phyloP scores from a whole-genome alignment of 371 early-diverging fungal genomes.

The Smittium mucronatum region DNA sequence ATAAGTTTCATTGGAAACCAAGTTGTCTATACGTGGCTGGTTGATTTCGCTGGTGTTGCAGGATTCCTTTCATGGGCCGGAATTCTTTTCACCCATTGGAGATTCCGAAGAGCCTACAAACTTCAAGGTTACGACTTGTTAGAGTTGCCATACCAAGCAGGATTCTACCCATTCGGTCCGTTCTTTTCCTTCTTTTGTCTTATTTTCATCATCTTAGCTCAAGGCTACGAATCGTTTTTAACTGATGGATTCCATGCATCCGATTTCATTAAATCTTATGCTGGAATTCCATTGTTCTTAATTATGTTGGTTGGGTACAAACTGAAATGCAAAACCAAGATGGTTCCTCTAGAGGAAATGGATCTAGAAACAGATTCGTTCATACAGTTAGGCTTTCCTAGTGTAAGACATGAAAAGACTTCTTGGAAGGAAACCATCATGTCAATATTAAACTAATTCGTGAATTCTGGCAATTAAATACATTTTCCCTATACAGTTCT shows the following conservation, averaged over 20 bases:
- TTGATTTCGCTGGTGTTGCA: conserved; percentile 53
- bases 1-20: conserved; percentile 30
- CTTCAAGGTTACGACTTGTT: conserved; percentile 49
- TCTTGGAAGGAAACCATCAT: neutral
- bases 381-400: neutral
- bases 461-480: too few relatives aligned
- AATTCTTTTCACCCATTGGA: conserved; percentile 58
- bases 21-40: conserved; percentile 53
- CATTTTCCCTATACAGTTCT: too few relatives aligned
- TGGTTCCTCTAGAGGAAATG: conserved; percentile 28
- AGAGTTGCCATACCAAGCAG: conserved; percentile 57
- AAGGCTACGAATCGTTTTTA: conserved; percentile 37
- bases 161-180: conserved; percentile 59
- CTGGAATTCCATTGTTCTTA: conserved; percentile 36
- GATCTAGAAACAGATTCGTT: conserved; percentile 23
- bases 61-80: conserved; percentile 67
- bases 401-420: conserved; percentile 14
- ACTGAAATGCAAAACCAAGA: conserved; percentile 18
- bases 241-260: conserved; percentile 17
- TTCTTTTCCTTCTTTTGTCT: conserved; percentile 43
- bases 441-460: neutral
- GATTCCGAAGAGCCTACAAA: conserved; percentile 63
- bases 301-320: conserved; percentile 31
- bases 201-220: conserved; percentile 44
- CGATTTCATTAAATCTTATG: conserved; percentile 22